Conservation (phyloP, 1,284 basidiomycete species). For the Microbotryum intermedium region DNA sequence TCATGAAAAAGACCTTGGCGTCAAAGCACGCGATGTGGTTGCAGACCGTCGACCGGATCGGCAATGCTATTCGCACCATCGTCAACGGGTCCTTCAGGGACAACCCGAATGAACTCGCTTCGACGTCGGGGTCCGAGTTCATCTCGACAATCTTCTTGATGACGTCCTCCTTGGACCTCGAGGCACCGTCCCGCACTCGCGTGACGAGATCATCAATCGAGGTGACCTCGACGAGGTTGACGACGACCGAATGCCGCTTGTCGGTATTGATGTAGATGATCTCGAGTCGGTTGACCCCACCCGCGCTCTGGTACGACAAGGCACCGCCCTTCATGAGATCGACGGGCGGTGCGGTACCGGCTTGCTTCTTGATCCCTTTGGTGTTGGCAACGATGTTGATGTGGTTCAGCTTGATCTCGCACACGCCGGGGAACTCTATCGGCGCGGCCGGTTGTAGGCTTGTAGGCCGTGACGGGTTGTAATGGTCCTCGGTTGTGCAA, state of each 20-base stretch:
- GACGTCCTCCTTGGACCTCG: conserved; percentile 58
- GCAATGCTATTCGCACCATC: conserved; percentile 74
- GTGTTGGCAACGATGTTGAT: conserved; percentile 62
- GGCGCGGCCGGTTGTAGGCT: conserved; percentile 43
- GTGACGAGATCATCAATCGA: conserved; percentile 58
- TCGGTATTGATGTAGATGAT: conserved; percentile 88
- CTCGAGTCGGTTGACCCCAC: conserved; percentile 56
- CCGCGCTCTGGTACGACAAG: background rate
- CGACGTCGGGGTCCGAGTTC: conserved; percentile 70
- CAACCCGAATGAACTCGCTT: conserved; percentile 76
- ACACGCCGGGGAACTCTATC: conserved; percentile 84
- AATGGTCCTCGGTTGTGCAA: conserved; percentile 84
- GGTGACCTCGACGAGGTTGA: conserved; percentile 69
- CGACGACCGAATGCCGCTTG: conserved; percentile 71
- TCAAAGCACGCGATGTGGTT: conserved; percentile 95
- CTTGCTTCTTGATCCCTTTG: conserved; percentile 89
- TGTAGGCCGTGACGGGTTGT: conserved; percentile 46
- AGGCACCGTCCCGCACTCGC: conserved; percentile 57
- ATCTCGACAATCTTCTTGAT: conserved; percentile 54
- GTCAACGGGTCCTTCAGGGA: conserved; percentile 89
- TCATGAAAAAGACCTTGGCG: conserved; percentile 82
- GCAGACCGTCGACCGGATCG: conserved; percentile 75
- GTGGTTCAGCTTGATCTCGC: conserved; percentile 78
- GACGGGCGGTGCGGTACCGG: conserved; percentile 88
- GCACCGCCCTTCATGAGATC: conserved; percentile 51